phyloP scores from a whole-genome alignment of 768 basidiomycete genomes.

The Collybiopsis confluens region DNA sequence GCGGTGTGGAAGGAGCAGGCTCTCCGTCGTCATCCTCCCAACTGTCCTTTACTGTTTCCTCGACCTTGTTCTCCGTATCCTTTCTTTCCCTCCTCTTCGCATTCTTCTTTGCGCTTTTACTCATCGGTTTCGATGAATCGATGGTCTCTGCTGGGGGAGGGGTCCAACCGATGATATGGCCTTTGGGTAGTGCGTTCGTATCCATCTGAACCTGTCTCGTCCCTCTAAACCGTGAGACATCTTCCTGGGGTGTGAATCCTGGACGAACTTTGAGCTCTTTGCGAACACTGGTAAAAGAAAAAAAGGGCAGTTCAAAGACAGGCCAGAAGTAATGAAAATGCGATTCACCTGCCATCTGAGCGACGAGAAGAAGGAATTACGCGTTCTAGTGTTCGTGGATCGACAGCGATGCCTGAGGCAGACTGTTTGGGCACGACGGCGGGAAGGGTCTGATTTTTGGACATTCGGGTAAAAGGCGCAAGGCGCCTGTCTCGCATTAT shows the following conservation, averaged over 20 bases:
- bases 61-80: constrained; percentile 44
- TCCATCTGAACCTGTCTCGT: constrained; percentile 74
- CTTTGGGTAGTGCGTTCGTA: constrained; percentile 57
- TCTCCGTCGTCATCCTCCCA: constrained; percentile 22
- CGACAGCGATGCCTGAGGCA: constrained; percentile 74
- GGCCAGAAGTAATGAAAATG: constrained; percentile 21
- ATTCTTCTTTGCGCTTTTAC: constrained; percentile 81
- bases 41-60: constrained; percentile 25
- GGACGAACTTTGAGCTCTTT: constrained; percentile 89
- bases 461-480: constrained; percentile 22
- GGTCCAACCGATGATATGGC: constrained; percentile 81
- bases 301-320: constrained; percentile 12
- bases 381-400: constrained; percentile 82
- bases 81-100: constrained; percentile 76
- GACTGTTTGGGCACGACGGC: constrained; percentile 69
- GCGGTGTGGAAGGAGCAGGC: constrained; percentile 10
- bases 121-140: constrained; percentile 39
- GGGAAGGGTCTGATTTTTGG: constrained; percentile 56
- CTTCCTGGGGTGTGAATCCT: constrained; percentile 93
- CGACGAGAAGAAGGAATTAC: constrained; percentile 84
- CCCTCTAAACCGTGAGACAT: constrained; percentile 81
- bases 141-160: constrained; percentile 38
- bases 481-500: not conserved
- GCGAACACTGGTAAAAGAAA: constrained; percentile 58
- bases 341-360: constrained; percentile 74